Conservation (phyloP, 2,329 filamentous ascomycete species). For the Fusarium gaditjirri region DNA sequence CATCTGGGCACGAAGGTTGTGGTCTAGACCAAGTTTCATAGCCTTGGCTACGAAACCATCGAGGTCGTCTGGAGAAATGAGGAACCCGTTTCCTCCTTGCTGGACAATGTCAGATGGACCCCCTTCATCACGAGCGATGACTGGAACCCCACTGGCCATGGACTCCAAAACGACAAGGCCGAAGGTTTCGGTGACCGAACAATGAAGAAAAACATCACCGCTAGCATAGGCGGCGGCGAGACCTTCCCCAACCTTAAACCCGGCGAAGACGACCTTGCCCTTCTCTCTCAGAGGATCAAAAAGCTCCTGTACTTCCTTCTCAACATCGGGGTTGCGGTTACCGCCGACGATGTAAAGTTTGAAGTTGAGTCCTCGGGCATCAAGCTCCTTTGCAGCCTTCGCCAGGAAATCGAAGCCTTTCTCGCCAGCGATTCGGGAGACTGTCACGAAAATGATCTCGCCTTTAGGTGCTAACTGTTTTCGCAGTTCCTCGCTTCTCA, state of each 20-base stretch:
- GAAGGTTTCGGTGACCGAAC: slow-evolving; percentile 77
- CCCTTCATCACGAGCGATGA: slow-evolving; percentile 75
- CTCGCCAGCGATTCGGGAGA: slow-evolving; percentile 74
- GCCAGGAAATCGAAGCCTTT: slow-evolving; percentile 78
- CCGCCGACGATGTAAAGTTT: slow-evolving; percentile 75
- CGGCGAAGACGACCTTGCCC: slow-evolving; percentile 72
- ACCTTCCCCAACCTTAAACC: slow-evolving; percentile 69
- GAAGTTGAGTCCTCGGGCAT: slow-evolving; percentile 65
- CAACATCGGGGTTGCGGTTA: slow-evolving; percentile 72
- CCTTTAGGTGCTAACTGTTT: slow-evolving; percentile 67
- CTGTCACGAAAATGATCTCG: slow-evolving; percentile 73
- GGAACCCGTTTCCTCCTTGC: slow-evolving; percentile 68
- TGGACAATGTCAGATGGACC: slow-evolving; percentile 75
- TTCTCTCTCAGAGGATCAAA: slow-evolving; percentile 62
- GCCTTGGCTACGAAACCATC: slow-evolving; percentile 67
- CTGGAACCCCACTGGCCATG: slow-evolving; percentile 76
- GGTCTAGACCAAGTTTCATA: slow-evolving; percentile 59
- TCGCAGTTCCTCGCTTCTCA: slow-evolving; percentile 63
- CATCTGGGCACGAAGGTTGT: slow-evolving; percentile 57
- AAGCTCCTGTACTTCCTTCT: slow-evolving; percentile 68
- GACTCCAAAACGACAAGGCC: slow-evolving; percentile 76
- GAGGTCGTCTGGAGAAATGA: slow-evolving; percentile 69
- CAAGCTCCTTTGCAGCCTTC: slow-evolving; percentile 63
- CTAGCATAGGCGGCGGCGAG: slow-evolving; percentile 75
- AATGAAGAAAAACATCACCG: slow-evolving; percentile 76